Base-by-base conservation (phyloP, 345 rosid genomes). In the Durio zibethinus region DNA sequence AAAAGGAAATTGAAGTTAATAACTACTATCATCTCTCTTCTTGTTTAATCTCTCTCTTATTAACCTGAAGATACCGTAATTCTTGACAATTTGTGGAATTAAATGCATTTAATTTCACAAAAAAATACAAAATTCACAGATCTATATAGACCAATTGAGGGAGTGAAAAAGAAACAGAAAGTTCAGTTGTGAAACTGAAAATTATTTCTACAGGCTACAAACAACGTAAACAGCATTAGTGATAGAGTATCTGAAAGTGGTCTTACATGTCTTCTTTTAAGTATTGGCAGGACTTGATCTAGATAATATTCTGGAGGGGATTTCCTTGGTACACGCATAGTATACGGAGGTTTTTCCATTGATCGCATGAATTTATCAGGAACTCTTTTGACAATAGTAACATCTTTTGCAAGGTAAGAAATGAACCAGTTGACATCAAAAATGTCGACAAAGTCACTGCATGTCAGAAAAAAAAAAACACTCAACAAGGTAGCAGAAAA, bases 321-420 rank as follows among this genome's bases (percentile, higher is more conserved):
- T 83, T 97, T 97, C 82, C 99, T 89, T 1, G 99, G 99, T 38
- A 97, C 98, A 63, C 99, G 97, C 91, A 89, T 97, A 10, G 97
- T 91, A 77, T 97, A 97, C 1, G 97, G 98, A 84, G 97, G 98
- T 80, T 91, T 97, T 77, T 94, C 98, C 98, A 97, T 90, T 33
- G 97, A 88, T 68, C 94, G 84, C 97, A 92, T 94, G 79, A 90
- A 83, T 81, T 86, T 94, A 77, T 94, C 94, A 77, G 99, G 99
- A 82, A 97, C 97, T 85, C 94, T 84, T 93, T 90, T 97, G 63
- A 97, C 93, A 75, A 94, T 87, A 23, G 92, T 89, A 56, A 97
- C 97, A 81, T 97, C 98, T 84, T 92, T 94, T 31, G 90, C 83
- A 45, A 97, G 98, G 84, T 85, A 91, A 76, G 91, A 89, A 79